Conservation (phyloP, 2,329 filamentous ascomycete species). For the Stachybotrys elegans region DNA sequence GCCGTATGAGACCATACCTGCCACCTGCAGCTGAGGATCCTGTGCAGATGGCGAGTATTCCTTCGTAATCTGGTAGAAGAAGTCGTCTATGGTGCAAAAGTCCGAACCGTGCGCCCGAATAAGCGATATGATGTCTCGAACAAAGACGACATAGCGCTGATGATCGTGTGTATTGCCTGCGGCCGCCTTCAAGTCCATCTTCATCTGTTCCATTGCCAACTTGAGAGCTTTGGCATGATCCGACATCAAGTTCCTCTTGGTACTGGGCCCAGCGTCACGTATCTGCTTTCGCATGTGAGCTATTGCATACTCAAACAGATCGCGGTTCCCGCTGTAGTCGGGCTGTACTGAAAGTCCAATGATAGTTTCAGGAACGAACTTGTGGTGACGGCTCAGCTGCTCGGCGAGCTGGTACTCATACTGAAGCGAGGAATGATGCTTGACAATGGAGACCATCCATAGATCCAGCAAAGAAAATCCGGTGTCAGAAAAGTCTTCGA, state of each 20-base stretch:
- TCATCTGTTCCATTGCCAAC: constrained; percentile 49
- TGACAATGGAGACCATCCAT: constrained; percentile 49
- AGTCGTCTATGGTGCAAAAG: constrained; percentile 48
- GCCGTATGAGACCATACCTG: constrained; percentile 51
- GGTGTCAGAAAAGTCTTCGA: constrained; percentile 42
- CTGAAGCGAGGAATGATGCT: constrained; percentile 38
- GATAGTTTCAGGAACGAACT: constrained; percentile 36
- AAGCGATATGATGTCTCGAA: constrained; percentile 45
- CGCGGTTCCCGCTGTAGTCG: constrained; percentile 43
- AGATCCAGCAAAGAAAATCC: constrained; percentile 42
- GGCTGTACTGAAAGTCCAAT: constrained; percentile 30
- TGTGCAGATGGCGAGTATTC: constrained; percentile 51
- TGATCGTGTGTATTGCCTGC: constrained; percentile 35
- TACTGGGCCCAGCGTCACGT: constrained; percentile 29
- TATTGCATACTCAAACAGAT: constrained; percentile 45
- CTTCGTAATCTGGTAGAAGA: constrained; percentile 51
- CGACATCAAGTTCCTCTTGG: constrained; percentile 29
- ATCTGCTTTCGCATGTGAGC: constrained; percentile 45
- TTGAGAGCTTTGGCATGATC: constrained; percentile 40
- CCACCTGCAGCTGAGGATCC: constrained; percentile 52
- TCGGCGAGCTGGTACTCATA: constrained; percentile 48
- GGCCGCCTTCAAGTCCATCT: constrained; percentile 39
- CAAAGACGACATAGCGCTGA: constrained; percentile 42
- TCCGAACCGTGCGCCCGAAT: constrained; percentile 50
- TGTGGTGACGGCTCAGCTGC: constrained; percentile 35